Conservation (phyloP, 2,329 filamentous ascomycete genomes). For the Monosporascus sp. region DNA sequence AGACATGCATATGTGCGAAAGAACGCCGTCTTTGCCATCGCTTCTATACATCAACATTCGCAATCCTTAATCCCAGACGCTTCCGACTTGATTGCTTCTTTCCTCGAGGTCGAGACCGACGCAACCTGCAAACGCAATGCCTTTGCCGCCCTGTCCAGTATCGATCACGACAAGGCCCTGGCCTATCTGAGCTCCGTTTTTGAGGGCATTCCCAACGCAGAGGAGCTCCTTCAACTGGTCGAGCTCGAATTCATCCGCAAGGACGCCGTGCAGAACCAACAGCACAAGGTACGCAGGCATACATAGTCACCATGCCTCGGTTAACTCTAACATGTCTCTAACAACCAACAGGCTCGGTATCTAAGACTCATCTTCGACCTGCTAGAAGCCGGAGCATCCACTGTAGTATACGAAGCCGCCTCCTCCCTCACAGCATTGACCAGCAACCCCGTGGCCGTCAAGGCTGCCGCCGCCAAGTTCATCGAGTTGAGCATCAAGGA, state of each 20-base stretch:
- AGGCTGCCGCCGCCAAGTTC: slow-evolving; percentile 91
- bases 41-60: slow-evolving; percentile 87
- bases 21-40: slow-evolving; percentile 92
- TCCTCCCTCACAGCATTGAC: slow-evolving; percentile 91
- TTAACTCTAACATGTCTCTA: slow-evolving; percentile 12
- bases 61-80: slow-evolving; percentile 92
- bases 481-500: slow-evolving; percentile 97
- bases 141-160: slow-evolving; percentile 83
- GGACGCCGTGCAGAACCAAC: slow-evolving; percentile 88
- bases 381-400: slow-evolving; percentile 85
- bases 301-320: not conserved
- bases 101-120: slow-evolving; percentile 87
- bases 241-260: slow-evolving; percentile 97
- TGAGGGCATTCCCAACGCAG: slow-evolving; percentile 88
- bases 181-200: slow-evolving; percentile 85
- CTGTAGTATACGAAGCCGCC: slow-evolving; percentile 94
- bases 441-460: slow-evolving; percentile 94
- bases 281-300: slow-evolving; percentile 69
- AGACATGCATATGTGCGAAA: slow-evolving; percentile 97
- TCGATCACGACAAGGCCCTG: slow-evolving; percentile 89
- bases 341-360: slow-evolving; percentile 65
- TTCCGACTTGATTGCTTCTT: slow-evolving; percentile 81
- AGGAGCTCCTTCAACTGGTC: slow-evolving; percentile 87
- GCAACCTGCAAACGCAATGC: slow-evolving; percentile 97
- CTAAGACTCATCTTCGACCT: slow-evolving; percentile 93